Conservation (phyloP, 305 asterid genomes). For the Fraxinus angustifolia region DNA sequence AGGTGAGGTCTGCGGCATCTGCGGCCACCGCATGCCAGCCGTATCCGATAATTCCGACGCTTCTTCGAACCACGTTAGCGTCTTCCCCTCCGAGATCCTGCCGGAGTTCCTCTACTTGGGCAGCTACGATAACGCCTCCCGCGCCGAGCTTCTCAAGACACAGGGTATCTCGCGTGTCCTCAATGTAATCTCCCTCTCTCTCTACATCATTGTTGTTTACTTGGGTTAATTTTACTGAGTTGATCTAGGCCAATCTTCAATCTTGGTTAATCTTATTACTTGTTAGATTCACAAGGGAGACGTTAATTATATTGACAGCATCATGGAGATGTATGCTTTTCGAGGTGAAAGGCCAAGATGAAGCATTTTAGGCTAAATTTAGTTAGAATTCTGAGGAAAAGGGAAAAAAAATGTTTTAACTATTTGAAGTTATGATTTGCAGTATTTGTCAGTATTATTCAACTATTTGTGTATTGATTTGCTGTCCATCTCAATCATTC, state of each 20-base stretch:
- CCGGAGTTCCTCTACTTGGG: conserved; percentile 58
- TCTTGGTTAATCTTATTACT: not conserved
- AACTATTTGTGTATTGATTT: not conserved
- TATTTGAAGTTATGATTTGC: not conserved
- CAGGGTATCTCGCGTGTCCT: conserved; percentile 60
- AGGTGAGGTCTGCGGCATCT: conserved; percentile 58
- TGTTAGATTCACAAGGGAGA: not conserved
- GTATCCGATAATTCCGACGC: conserved; percentile 24
- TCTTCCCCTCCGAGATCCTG: conserved; percentile 62
- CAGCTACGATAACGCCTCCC: conserved; percentile 58
- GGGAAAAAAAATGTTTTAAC: not conserved
- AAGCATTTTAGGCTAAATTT: not conserved
- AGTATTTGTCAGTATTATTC: not conserved
- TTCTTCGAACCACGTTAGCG: conserved; percentile 39
- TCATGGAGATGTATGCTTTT: not conserved
- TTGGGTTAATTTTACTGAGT: not conserved
- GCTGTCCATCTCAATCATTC: not conserved
- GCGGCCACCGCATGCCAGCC: conserved; percentile 55
- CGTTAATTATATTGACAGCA: not conserved
- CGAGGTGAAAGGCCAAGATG: not conserved
- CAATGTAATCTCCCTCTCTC: conserved; percentile 30
- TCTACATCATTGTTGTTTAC: not conserved
- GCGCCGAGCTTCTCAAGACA: conserved; percentile 56
- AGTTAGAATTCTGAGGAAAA: not conserved
- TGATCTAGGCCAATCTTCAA: not conserved